Evolutionary conservation across 1,284 basidiomycete genomes (phyloP).

Genomic region (Ceratobasidium papillatum): DNA sequence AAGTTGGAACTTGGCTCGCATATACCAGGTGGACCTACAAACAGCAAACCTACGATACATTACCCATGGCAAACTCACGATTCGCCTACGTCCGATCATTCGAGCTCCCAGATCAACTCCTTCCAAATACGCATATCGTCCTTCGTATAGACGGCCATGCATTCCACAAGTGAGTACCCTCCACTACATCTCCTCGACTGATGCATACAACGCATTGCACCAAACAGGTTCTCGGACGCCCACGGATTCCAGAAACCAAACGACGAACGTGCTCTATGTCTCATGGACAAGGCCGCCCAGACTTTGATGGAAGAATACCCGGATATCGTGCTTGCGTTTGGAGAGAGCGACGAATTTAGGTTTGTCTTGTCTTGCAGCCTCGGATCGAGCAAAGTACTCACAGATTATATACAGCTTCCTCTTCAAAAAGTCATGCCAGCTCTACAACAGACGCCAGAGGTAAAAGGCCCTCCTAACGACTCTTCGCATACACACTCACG

Average conservation of each 20-base stretch:
- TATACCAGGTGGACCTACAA: background rate
- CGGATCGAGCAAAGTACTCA: background rate
- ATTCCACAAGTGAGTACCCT: constrained; percentile 83
- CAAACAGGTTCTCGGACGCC: constrained; percentile 78
- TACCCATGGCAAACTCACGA: constrained; percentile 85
- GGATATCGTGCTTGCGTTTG: constrained; percentile 88
- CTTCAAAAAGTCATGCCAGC: constrained; percentile 73
- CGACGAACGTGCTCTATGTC: constrained; percentile 81
- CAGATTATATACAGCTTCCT: constrained; percentile 71
- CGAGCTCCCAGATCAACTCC: constrained; percentile 86
- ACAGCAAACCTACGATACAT: background rate
- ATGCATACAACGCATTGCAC: constrained; percentile 35
- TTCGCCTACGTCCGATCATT: constrained; percentile 92
- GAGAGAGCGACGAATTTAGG: constrained; percentile 98
- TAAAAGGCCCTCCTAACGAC: constrained; percentile 43
- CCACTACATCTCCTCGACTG: constrained; percentile 8
- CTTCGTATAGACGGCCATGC: constrained; percentile 92
- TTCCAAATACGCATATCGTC: constrained; percentile 87
- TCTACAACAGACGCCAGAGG: constrained; percentile 86
- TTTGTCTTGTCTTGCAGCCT: constrained; percentile 51
- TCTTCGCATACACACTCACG: background rate
- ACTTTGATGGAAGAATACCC: constrained; percentile 83
- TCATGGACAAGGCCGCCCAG: constrained; percentile 93
- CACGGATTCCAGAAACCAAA: constrained; percentile 93
- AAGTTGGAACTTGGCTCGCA: background rate